Base-by-base conservation (phyloP, 2,329 filamentous ascomycete genomes). In the Cyphellophora europaea region DNA sequence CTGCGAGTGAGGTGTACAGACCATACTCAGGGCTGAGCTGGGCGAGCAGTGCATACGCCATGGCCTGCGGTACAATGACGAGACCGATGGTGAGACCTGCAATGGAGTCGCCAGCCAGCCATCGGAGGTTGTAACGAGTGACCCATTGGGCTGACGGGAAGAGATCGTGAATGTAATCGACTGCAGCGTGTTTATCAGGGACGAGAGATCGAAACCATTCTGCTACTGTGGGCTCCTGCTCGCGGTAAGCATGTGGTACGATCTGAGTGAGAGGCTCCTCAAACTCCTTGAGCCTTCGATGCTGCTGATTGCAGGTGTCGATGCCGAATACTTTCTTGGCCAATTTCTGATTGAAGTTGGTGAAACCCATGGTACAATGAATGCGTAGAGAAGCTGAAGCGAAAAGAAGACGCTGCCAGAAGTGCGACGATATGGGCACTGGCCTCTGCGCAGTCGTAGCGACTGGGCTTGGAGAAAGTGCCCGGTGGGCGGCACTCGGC, bases 1-100 rank as follows among this genome's bases (percentile, higher is more conserved):
- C 89, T 71, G 94, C 88, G 53, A 96, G 95, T 0, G 88, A 94
- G 1, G 89, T 89, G 59, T 93, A 93, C 1, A 96, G 71, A 33
- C 89, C 89, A 52, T 79, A 95, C 53, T 95, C 71, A 4, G 80
- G 74, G 0, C 74, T 69, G 12, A 96, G 69, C 41, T 79, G 72
- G 27, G 88, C 88, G 16, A 96, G 69, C 38, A 78, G 67, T 14
- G 88, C 87, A 59, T 96, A 96, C 1, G 88, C 87, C 88, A 95
- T 94, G 42, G 85, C 82, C 55, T 95, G 89, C 3, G 89, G 89
- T 13, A 95, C 83, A 16, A 95, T 86, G 16, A 86, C 81, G 32
- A 80, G 71, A 21, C 81, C 81, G 32, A 82, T 75, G 2, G 79
- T 83, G 38, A 82, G 67, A 63, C 74, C 59, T 49, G 38, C 65